phyloP scores from a whole-genome alignment of 164 flowering plant genomes.

The Stephania yunnanensis region DNA sequence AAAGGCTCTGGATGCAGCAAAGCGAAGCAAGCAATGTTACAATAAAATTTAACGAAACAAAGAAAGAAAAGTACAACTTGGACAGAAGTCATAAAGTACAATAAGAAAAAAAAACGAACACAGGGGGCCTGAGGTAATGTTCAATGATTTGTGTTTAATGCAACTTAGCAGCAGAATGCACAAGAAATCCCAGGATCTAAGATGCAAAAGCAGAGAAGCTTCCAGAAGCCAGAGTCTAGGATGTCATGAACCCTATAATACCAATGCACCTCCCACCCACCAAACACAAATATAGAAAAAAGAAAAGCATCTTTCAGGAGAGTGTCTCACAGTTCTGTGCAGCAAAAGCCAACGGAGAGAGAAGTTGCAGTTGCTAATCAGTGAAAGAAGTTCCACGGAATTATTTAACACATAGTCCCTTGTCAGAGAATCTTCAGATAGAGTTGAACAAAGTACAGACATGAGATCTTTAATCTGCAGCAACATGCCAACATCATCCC shows the following conservation, averaged over 20 bases:
- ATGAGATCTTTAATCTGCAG: slow-evolving; percentile 25
- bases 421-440: slow-evolving; percentile 12
- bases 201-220: neutral
- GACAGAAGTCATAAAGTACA: neutral
- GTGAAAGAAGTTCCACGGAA: slow-evolving; percentile 17
- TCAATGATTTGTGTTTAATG: neutral
- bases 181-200: slow-evolving; percentile 2
- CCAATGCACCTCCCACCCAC: neutral
- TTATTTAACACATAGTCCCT: slow-evolving; percentile 19
- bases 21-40: neutral
- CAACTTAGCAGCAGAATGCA: neutral
- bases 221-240: neutral
- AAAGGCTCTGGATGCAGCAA: slow-evolving; percentile 15
- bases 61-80: neutral
- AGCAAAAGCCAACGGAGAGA: slow-evolving; percentile 28
- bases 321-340: slow-evolving; percentile 22
- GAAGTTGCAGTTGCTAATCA: slow-evolving; percentile 27
- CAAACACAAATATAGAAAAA: slow-evolving; percentile 1
- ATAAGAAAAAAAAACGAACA: neutral
- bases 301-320: neutral
- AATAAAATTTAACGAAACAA: neutral
- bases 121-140: neutral
- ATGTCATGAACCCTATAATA: neutral
- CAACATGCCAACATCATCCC: neutral
- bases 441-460: slow-evolving; percentile 14